Percentiles rank a stretch among this genome's conserved stretches.
Evolutionary conservation across 2,329 filamentous ascomycete species (phyloP).

Genomic region (Magnaporthales sp.): DNA sequence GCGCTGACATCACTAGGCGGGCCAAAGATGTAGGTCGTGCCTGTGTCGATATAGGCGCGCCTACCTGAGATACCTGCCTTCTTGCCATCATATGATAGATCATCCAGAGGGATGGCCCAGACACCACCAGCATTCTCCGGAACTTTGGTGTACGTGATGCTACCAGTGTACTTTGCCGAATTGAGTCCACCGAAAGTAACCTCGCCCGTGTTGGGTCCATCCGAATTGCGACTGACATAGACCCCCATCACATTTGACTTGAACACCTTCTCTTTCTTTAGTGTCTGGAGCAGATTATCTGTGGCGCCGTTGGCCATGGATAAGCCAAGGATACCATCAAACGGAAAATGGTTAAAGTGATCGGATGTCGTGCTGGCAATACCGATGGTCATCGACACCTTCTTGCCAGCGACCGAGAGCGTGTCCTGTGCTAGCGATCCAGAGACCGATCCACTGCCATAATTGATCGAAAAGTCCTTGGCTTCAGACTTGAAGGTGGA

Average conservation of each 20-base stretch:
- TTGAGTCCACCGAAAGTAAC: slow-evolving; percentile 70
- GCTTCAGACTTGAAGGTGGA: slow-evolving; percentile 46
- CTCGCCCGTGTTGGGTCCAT: slow-evolving; percentile 63
- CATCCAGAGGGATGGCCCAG: slow-evolving; percentile 67
- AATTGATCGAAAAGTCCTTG: slow-evolving; percentile 56
- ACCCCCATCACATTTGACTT: slow-evolving; percentile 60
- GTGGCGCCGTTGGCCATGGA: slow-evolving; percentile 52
- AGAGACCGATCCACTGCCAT: slow-evolving; percentile 67
- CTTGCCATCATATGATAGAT: slow-evolving; percentile 53
- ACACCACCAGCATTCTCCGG: slow-evolving; percentile 40
- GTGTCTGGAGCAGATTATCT: slow-evolving; percentile 58
- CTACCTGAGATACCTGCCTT: slow-evolving; percentile 44
- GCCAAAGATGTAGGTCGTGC: slow-evolving; percentile 71
- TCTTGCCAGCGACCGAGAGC: slow-evolving; percentile 57
- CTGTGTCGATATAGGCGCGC: slow-evolving; percentile 72
- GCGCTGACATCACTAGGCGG: slow-evolving; percentile 54
- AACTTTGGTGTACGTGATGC: slow-evolving; percentile 57
- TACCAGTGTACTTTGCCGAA: slow-evolving; percentile 54
- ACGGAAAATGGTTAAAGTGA: slow-evolving; percentile 70
- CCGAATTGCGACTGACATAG: slow-evolving; percentile 56
- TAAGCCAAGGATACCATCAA: slow-evolving; percentile 81
- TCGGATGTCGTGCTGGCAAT: slow-evolving; percentile 61
- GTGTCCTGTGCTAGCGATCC: slow-evolving; percentile 60
- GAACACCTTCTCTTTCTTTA: slow-evolving; percentile 49
- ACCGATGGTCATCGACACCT: slow-evolving; percentile 59